Evolutionary conservation across 2,329 filamentous ascomycete genomes (phyloP), one percentile per base, ranked within the genome.

Genomic region (Westerdykella aurantiaca): DNA sequence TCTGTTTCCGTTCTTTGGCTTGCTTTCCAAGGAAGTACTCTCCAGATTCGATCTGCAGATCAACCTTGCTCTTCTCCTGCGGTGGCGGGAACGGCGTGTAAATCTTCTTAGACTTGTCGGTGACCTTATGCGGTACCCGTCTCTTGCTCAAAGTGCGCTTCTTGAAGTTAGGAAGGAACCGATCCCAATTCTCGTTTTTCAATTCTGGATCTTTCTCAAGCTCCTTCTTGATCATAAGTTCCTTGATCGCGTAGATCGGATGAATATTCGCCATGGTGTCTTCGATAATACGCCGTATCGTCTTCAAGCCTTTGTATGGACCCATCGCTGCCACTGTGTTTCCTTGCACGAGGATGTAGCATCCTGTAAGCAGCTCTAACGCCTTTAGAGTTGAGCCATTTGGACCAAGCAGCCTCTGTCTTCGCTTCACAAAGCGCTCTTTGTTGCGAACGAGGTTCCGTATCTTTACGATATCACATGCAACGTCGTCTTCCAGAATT

Each of bases 11-110:
- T 61, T 95, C 88, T 77, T 95, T 95, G 47, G 88, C 90, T 62
- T 90, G 82, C 75, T 95, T 95, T 63, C 84, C 83, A 63, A 98
- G 71, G 69, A 97, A 97, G 73, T 95, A 98, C 72, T 97, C 91
- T 71, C 93, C 91, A 58, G 82, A 90, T 76, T 98, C 93, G 73
- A 98, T 95, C 78, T 98, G 91, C 69, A 89, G 72, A 70, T 98
- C 93, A 58, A 98, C 80, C 81, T 97, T 98, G 81, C 90, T 96
- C 86, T 95, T 95, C 77, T 98, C 91, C 53, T 90, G 89, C 35
- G 89, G 81, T 6, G 93, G 93, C 39, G 93, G 93, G 82, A 98
- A 98, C 9, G 93, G 91, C 53, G 94, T 98, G 76, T 96, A 98
- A 11, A 77, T 71, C 79, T 95, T 97, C 79, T 91, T 95, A 64